A percentile compares a stretch with the other conserved stretches of the same genome.
These are phyloP conservation scores for Dalbergia oliveri DNA, from an alignment of 306 rosid genomes.

Conservation along the genomic window DNA sequence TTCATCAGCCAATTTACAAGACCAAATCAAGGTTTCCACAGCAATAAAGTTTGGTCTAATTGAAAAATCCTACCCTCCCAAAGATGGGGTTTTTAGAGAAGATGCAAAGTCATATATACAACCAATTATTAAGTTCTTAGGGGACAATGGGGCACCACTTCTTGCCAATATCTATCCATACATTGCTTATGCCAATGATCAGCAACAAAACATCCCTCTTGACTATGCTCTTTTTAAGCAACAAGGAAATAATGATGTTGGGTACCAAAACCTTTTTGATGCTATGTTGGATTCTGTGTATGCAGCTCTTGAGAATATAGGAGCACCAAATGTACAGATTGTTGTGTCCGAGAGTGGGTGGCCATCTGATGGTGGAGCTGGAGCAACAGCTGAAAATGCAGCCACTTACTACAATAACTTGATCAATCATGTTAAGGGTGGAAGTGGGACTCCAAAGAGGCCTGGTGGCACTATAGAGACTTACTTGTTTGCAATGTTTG, in stretches of 20 bases:
- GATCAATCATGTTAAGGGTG: slow-evolving; percentile 55
- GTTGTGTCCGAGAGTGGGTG: slow-evolving; percentile 80
- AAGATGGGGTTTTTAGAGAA: slow-evolving; percentile 39
- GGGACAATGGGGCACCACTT: slow-evolving; percentile 60
- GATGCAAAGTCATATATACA: slow-evolving; percentile 39
- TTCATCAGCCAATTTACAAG: slow-evolving; percentile 52
- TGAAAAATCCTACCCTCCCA: slow-evolving; percentile 58
- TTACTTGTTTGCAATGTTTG: slow-evolving; percentile 60
- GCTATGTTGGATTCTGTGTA: slow-evolving; percentile 63
- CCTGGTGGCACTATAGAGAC: slow-evolving; percentile 42
- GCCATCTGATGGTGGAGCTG: slow-evolving; percentile 63
- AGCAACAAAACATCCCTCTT: slow-evolving; percentile 5
- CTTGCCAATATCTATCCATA: slow-evolving; percentile 77
- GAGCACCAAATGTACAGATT: slow-evolving; percentile 46
- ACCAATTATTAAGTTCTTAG: slow-evolving; percentile 56
- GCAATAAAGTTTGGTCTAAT: slow-evolving; percentile 50
- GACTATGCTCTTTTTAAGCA: slow-evolving; percentile 61
- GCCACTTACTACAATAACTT: slow-evolving; percentile 54
- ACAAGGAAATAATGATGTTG: slow-evolving; percentile 44
- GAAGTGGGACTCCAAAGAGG: slow-evolving; percentile 67
- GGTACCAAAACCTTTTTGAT: slow-evolving; percentile 61
- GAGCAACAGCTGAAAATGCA: slow-evolving; percentile 52
- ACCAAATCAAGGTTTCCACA: slow-evolving; percentile 67
- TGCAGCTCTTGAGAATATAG: slow-evolving; percentile 62
- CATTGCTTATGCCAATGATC: slow-evolving; percentile 29